Evolutionary conservation across 176 grass and related monocot species (phyloP).

Genomic region (Carex scoparia): DNA sequence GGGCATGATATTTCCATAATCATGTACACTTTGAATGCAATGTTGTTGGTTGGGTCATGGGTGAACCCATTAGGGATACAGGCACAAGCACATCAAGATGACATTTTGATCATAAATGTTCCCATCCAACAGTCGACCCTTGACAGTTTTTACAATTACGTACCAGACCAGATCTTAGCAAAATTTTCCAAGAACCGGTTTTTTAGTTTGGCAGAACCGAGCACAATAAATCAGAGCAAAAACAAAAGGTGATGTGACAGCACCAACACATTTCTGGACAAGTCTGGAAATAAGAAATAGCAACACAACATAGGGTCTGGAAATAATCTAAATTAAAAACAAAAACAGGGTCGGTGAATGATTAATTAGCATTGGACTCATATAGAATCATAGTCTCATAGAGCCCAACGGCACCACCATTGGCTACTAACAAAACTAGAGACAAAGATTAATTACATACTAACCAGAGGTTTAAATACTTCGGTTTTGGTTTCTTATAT

Average conservation of each 20-base stretch:
- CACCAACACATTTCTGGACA: background rate
- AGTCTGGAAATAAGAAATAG: background rate
- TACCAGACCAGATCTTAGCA: background rate
- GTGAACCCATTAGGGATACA: too few relatives aligned
- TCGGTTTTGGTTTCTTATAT: background rate
- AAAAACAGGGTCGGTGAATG: background rate
- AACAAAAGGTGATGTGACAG: background rate
- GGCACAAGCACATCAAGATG: background rate
- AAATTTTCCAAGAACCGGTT: background rate
- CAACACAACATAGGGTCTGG: background rate
- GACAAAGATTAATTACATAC: too few relatives aligned
- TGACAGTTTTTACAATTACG: background rate
- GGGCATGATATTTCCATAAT: background rate
- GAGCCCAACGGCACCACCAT: background rate
- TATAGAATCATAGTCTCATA: too few relatives aligned
- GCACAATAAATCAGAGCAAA: background rate
- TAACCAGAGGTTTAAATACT: background rate
- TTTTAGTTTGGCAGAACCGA: background rate
- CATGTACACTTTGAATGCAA: background rate
- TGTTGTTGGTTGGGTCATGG: background rate
- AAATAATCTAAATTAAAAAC: background rate
- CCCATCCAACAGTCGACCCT: background rate
- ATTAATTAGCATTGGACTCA: background rate
- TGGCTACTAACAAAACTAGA: too few relatives aligned
- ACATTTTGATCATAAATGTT: background rate